Conservation (phyloP, 768 basidiomycete genomes). For the Exidia glandulosa region DNA sequence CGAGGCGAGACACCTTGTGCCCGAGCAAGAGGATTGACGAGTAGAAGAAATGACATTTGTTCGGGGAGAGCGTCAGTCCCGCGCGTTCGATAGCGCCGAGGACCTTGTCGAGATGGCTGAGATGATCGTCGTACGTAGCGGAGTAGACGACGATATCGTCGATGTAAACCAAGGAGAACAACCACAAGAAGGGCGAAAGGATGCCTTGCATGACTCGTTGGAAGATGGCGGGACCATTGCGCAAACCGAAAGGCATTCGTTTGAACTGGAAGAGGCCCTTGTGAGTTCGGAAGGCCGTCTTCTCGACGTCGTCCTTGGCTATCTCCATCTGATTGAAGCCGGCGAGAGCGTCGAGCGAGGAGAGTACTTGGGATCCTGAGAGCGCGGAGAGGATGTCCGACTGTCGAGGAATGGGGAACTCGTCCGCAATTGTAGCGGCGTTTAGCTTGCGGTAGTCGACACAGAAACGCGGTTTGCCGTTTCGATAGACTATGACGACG, state of each 20-base stretch:
- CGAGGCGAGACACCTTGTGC: too few species aligned
- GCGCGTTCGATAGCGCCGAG: slow-evolving; percentile 32
- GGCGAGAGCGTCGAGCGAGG: slow-evolving; percentile 25
- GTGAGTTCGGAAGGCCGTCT: slow-evolving; percentile 29
- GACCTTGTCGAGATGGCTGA: slow-evolving; percentile 20
- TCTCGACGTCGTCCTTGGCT: slow-evolving; percentile 15
- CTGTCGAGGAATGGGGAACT: slow-evolving; percentile 20
- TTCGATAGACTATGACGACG: slow-evolving; percentile 25
- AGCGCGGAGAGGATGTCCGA: slow-evolving; percentile 19
- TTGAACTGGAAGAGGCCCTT: slow-evolving; percentile 29
- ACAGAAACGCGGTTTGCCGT: slow-evolving; percentile 25
- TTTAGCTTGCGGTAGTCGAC: slow-evolving; percentile 25
- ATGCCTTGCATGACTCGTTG: slow-evolving; percentile 31
- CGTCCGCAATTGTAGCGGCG: slow-evolving; percentile 14
- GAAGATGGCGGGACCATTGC: slow-evolving; percentile 26
- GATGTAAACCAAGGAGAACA: slow-evolving; percentile 7
- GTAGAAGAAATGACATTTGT: slow-evolving; percentile 26
- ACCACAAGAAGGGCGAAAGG: slow-evolving; percentile 10
- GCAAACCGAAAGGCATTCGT: slow-evolving; percentile 9
- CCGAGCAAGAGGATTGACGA: slow-evolving; percentile 19
- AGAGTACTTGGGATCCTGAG: slow-evolving; percentile 20
- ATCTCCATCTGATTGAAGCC: slow-evolving; percentile 32
- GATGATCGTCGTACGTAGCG: slow-evolving; percentile 4
- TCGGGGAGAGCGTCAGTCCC: slow-evolving; percentile 22
- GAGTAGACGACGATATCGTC: slow-evolving; percentile 9